Base-by-base conservation (phyloP, 805 yeast species). In the baker's yeast (Saccharomyces cerevisiae) region DNA sequence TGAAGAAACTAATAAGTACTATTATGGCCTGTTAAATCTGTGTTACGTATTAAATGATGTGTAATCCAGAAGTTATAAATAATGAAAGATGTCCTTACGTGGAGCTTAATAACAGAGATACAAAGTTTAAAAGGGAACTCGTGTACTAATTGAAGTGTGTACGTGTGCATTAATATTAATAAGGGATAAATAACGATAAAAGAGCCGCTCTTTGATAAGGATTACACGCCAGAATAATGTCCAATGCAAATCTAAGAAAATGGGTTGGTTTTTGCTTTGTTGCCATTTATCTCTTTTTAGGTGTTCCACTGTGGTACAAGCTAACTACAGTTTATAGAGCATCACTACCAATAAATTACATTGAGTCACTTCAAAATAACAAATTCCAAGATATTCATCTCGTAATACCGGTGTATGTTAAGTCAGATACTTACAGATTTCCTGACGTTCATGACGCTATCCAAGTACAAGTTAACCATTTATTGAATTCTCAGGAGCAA, bases 401-500 rank as follows among this genome's bases (percentile, higher is more conserved):
- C 46, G 69, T 61, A 2, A 71, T 80, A 5, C 81, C 81, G 0
- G 71, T 79, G 3, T 74, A 70, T 49, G 59, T 76, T 24, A 67
- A 69, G n/a, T 64, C 65, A 1, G 75, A 75, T 10, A 79, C 79
- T 1, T 75, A 82, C 58, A 67, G 70, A 17, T 83, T 84, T 59
- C 91, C 92, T 0, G 96, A 89, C 65, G 63, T 89, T 21, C 79
- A 77, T 1, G 74, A 74, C 47, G 89, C 86, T 0, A 64, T 78
- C 1, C 78, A 79, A 55, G 61, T 74, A 11, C 80, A 81, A 59
- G 61, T 80, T 1, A 73, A 77, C 55, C 69, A 72, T 14, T 69
- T 78, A 48, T 52, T 59, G 46, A 61, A 67, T n/a, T 59, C 67
- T 13, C 55, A 60, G 32, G 59, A 61, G 13, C 67, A 68, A 30